Evolutionary conservation across 2,329 filamentous ascomycete species (phyloP).

Genomic region (Fusarium sp.): DNA sequence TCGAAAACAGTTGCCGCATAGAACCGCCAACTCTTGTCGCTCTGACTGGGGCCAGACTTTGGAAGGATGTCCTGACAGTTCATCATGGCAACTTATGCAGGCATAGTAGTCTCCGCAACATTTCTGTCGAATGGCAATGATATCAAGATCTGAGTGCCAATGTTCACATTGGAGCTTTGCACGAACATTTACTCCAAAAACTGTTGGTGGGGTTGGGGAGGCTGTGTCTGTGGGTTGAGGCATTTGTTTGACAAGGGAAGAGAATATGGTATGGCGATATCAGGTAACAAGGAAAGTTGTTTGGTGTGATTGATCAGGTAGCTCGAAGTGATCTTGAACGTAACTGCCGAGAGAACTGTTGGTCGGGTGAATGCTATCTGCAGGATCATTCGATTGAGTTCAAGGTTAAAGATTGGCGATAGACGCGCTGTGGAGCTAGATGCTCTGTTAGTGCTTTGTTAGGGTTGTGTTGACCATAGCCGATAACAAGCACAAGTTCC

Average conservation of each 20-base stretch:
- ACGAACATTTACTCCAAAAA: slow-evolving; percentile 7
- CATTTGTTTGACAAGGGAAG: slow-evolving; percentile 1
- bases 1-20: slow-evolving; percentile 7
- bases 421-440: neutral
- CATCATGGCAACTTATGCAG: slow-evolving; percentile 25
- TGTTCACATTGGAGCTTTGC: slow-evolving; percentile 15
- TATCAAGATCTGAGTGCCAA: slow-evolving; percentile 24
- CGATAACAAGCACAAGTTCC: neutral
- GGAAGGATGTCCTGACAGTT: slow-evolving; percentile 4
- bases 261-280: neutral
- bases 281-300: neutral
- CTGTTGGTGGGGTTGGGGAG: neutral
- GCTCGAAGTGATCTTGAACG: neutral
- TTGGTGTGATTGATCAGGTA: neutral
- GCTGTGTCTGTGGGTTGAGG: neutral
- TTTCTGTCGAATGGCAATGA: slow-evolving; percentile 19
- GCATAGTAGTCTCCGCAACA: slow-evolving; percentile 24
- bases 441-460: neutral
- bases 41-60: slow-evolving; percentile 9
- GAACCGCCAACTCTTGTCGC: slow-evolving; percentile 8
- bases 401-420: neutral
- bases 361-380: neutral
- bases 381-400: neutral
- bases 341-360: neutral
- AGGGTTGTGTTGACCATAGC: neutral